phyloP scores from a whole-genome alignment of 2,329 filamentous ascomycete species.

The Pyrenophora tritici-repentis region DNA sequence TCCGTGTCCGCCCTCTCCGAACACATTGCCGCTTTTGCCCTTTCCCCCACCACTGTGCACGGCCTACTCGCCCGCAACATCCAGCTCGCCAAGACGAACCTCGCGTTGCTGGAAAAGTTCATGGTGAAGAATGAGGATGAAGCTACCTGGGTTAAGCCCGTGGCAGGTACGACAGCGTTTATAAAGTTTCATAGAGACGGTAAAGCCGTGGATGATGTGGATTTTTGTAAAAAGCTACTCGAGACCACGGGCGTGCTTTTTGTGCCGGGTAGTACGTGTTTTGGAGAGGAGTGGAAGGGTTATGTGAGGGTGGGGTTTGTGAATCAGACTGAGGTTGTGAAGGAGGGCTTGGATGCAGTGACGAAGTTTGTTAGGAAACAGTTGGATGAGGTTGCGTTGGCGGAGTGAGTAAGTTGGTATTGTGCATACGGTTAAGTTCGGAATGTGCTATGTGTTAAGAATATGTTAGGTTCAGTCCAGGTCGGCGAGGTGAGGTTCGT shows the following conservation, averaged over 20 bases:
- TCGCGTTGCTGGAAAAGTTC: constrained; percentile 69
- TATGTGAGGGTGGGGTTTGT: constrained; percentile 80
- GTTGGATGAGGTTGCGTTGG: constrained; percentile 57
- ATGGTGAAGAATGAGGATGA: constrained; percentile 66
- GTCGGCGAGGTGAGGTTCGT: no score
- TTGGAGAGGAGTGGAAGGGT: constrained; percentile 72
- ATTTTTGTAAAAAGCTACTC: constrained; percentile 71
- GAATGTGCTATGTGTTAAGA: no score
- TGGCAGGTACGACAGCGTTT: constrained; percentile 80
- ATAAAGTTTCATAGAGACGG: constrained; percentile 68
- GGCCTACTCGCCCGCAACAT: constrained; percentile 67
- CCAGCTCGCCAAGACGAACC: constrained; percentile 69
- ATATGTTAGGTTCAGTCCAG: no score
- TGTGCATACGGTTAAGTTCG: no score
- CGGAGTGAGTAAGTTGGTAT: no score
- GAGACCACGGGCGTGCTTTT: constrained; percentile 74
- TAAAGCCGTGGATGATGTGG: constrained; percentile 70
- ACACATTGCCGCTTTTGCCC: constrained; percentile 73
- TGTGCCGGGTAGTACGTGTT: constrained; percentile 73
- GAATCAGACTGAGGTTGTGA: constrained; percentile 70
- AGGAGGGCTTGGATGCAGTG: constrained; percentile 64
- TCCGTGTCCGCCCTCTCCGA: constrained; percentile 85
- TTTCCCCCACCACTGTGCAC: constrained; percentile 68
- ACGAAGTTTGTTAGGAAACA: constrained; percentile 61
- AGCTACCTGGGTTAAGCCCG: constrained; percentile 74